Evolutionary conservation across 2,329 filamentous ascomycete species (phyloP), one percentile per base, ranked within the genome.

Genomic region (Orbilia quercus): DNA sequence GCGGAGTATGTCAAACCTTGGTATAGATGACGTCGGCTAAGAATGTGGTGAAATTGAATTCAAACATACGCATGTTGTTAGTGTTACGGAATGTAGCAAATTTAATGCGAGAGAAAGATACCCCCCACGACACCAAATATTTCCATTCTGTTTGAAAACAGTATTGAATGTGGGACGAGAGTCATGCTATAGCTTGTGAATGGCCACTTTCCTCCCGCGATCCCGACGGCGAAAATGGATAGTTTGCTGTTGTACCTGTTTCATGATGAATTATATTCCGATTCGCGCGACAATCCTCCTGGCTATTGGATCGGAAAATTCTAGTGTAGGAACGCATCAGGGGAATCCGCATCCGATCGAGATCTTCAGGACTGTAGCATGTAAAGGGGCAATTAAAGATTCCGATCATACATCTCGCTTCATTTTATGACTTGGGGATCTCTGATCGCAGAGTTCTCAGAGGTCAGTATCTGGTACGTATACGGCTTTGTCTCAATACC

Each of bases 111-210:
- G 22, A 28, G 7, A 38, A 34, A 47, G 6, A 58, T n/a, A 28
- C n/a, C 14, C 20, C 57, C 23, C 28, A 34, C 45, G 36, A 22
- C 34, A 28, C n/a, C 9, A 31, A 31, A 48, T 14, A 34, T 14
- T 36, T 54, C n/a, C 25, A 11, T 16, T n/a, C 22, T 16, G 22
- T 45, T 50, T 22, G 50, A 47, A 66, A 65, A 25, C 48, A 51
- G 48, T 28, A 48, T 4, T 28, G 62, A 57, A 65, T 65, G 62
- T 50, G 34, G 58, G 44, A 53, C 62, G 45, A 58, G 62, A 66
- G 53, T 66, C 62, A 66, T 48, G 62, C 58, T 51, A 18, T 22
- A 14, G 31, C 38, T 28, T 34, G 28, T 14, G n/a, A n/a, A n/a
- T n/a, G n/a, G 42, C 25, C 28, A 14, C 38, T 45, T 44, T 11